A percentile compares a stretch with the other conserved stretches of the same genome.
phyloP scores from a whole-genome alignment of 371 early-diverging fungal genomes.

The Capillidium heterosporum region DNA sequence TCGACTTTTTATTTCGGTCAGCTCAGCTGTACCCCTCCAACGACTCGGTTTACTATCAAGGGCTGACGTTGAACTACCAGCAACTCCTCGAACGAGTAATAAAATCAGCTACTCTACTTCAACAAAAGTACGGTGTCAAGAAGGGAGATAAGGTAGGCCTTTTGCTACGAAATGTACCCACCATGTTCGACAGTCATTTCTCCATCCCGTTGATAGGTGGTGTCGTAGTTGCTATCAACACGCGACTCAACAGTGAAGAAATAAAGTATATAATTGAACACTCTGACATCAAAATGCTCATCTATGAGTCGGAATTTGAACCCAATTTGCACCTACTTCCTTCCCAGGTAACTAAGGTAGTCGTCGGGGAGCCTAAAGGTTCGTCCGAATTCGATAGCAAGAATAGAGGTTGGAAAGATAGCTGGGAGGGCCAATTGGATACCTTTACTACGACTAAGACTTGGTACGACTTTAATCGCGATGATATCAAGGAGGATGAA shows the following conservation, averaged over 20 bases:
- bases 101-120: neutral
- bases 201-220: constrained; percentile 39
- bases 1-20: neutral
- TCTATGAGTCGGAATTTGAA: constrained; percentile 31
- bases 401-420: too few species aligned
- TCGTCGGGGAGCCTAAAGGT: neutral
- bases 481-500: constrained; percentile 41
- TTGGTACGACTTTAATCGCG: too few species aligned
- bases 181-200: constrained; percentile 37
- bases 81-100: neutral
- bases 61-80: neutral
- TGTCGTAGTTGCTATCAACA: constrained; percentile 41
- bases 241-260: constrained; percentile 31
- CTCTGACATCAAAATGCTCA: constrained; percentile 26
- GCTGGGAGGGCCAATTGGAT: too few species aligned
- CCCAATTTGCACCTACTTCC: constrained; percentile 8
- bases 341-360: constrained; percentile 11
- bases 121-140: neutral
- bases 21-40: neutral
- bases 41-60: neutral
- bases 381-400: too few species aligned
- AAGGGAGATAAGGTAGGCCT: constrained; percentile 24
- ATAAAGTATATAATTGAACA: constrained; percentile 36
- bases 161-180: constrained; percentile 36
- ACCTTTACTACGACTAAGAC: too few species aligned